phyloP scores from a whole-genome alignment of 306 rosid species.

The Quercus aquifolioides region DNA sequence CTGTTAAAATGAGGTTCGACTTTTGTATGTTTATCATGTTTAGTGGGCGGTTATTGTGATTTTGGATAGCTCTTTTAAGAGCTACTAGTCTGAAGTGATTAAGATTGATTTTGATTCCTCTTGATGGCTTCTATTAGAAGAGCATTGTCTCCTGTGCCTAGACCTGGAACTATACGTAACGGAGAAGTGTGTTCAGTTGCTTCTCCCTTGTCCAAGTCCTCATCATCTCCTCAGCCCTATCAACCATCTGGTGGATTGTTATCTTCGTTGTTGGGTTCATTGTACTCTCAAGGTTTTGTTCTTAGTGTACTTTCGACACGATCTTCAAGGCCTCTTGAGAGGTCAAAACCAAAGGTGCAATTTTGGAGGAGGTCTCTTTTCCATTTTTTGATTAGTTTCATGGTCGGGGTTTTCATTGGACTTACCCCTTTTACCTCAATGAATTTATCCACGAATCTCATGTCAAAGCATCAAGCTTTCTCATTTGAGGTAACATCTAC shows the following conservation, averaged over 20 bases:
- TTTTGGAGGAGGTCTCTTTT: constrained; percentile 66
- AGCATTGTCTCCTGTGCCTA: constrained; percentile 74
- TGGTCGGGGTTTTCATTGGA: constrained; percentile 69
- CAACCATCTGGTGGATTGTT: constrained; percentile 42
- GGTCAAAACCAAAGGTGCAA: constrained; percentile 60
- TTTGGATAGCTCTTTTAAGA: background rate
- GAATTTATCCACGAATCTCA: constrained; percentile 43
- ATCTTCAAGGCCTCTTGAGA: constrained; percentile 57
- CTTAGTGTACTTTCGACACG: constrained; percentile 50
- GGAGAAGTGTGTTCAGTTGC: constrained; percentile 60
- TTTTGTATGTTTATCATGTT: background rate
- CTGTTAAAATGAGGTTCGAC: background rate
- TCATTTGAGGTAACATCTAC: constrained; percentile 52
- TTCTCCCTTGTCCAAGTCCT: constrained; percentile 79
- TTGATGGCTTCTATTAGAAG: constrained; percentile 83
- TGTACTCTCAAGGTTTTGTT: constrained; percentile 47
- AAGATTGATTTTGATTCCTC: constrained; percentile 19
- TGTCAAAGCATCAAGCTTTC: constrained; percentile 63
- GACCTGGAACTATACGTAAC: constrained; percentile 47
- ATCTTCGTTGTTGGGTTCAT: constrained; percentile 30
- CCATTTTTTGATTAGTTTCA: constrained; percentile 67
- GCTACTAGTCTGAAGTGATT: constrained; percentile 3
- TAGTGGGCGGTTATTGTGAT: constrained; percentile 2
- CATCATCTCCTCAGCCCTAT: constrained; percentile 50
- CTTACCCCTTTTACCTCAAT: constrained; percentile 60